phyloP scores from a whole-genome alignment of 345 rosid genomes.

The Populus alba region DNA sequence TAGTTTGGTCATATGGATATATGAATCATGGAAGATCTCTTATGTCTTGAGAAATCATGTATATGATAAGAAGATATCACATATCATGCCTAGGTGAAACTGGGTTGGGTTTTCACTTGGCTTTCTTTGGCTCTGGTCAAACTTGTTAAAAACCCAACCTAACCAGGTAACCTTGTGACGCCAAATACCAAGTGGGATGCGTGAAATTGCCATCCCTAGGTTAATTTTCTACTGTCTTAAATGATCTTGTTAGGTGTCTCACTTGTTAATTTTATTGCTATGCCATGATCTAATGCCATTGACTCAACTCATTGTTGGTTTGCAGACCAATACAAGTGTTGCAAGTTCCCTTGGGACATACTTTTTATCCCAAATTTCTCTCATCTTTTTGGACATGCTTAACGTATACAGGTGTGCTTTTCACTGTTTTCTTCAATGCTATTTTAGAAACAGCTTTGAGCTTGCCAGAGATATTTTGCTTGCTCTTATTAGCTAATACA shows the following conservation, averaged over 20 bases:
- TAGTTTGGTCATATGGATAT: not conserved
- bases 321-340: conserved; percentile 98
- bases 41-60: not conserved
- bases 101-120: not conserved
- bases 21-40: not conserved
- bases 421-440: not conserved
- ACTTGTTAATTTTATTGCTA: not conserved
- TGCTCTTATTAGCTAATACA: not conserved
- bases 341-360: conserved; percentile 90
- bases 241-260: not conserved
- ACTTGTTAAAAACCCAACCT: not conserved
- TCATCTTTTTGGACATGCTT: conserved; percentile 96
- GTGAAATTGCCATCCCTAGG: too few relatives aligned
- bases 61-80: not conserved
- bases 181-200: too few relatives aligned
- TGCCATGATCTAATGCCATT: not conserved
- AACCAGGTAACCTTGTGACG: not conserved
- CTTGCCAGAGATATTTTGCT: not conserved
- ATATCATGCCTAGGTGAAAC: not conserved
- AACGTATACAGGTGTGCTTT: conserved; percentile 82
- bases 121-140: not conserved
- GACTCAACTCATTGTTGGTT: conserved; percentile 15
- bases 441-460: not conserved
- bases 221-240: not conserved
- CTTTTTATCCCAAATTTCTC: conserved; percentile 80